Evolutionary conservation across 106 monocot species (phyloP).

Genomic region (Iris macrosiphon): DNA sequence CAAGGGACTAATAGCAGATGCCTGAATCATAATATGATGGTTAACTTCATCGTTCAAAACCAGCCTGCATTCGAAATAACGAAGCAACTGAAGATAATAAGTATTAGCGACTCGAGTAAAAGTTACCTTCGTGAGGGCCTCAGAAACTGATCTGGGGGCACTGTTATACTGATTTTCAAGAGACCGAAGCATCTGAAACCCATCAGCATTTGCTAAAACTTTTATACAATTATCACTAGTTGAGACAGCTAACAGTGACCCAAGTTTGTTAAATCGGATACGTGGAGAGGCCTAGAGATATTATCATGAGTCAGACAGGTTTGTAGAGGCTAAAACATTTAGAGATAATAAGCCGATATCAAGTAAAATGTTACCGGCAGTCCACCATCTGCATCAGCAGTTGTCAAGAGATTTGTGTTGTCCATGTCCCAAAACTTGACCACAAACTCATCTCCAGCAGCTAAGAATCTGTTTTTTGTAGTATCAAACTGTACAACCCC

Average conservation of each 20-base stretch:
- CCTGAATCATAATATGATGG: constrained; percentile 14
- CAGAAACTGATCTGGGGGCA: constrained; percentile 29
- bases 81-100: no score
- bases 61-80: no score
- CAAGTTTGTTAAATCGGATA: constrained; percentile 21
- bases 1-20: constrained; percentile 17
- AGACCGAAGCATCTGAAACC: constrained; percentile 2
- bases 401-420: constrained; percentile 35
- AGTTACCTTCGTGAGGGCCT: constrained; percentile 23
- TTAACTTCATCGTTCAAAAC: background rate
- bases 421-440: constrained; percentile 72
- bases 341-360: no score
- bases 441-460: constrained; percentile 56
- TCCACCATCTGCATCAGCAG: constrained; percentile 37
- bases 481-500: constrained; percentile 60
- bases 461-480: constrained; percentile 45
- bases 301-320: background rate
- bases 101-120: background rate
- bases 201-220: constrained; percentile 20
- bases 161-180: constrained; percentile 4
- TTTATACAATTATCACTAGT: constrained; percentile 11
- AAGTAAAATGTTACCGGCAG: constrained; percentile 24
- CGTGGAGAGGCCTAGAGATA: constrained; percentile 14
- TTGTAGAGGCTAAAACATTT: background rate
- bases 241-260: constrained; percentile 27